These are phyloP conservation scores for Paspalum vaginatum DNA, from an alignment of 176 grass and related monocot genomes.

Conservation along the genomic window DNA sequence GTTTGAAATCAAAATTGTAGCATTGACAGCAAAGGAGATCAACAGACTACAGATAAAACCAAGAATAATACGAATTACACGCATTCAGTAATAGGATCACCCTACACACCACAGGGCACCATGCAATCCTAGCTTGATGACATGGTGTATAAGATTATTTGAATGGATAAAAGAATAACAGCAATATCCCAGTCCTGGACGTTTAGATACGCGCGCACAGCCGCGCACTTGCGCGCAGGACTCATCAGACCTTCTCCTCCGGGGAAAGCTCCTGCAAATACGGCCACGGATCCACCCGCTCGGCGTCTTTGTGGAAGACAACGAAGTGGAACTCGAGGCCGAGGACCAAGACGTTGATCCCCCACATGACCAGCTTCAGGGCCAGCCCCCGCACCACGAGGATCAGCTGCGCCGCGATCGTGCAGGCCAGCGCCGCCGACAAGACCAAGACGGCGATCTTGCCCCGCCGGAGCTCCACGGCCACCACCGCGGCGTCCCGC, in stretches of 20 bases:
- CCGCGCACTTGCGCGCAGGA: too few species aligned
- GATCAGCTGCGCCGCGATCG: not conserved
- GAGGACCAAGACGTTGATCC: not conserved
- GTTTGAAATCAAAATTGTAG: not conserved
- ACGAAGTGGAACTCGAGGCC: not conserved
- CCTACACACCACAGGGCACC: not conserved
- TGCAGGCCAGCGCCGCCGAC: constrained; percentile 1
- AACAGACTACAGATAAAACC: too few species aligned
- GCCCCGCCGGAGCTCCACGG: not conserved
- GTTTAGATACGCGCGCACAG: not conserved
- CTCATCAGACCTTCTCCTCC: constrained; percentile 26
- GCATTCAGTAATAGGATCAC: too few species aligned
- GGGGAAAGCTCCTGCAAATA: not conserved
- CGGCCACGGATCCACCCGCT: too few species aligned
- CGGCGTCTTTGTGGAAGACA: not conserved
- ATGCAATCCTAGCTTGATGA: not conserved
- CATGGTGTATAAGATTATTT: not conserved
- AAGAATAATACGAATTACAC: too few species aligned
- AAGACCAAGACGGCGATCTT: not conserved
- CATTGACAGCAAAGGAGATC: not conserved
- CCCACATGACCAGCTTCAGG: constrained; percentile 38
- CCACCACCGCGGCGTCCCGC: not conserved
- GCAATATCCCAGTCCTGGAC: not conserved
- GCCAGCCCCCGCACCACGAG: not conserved
- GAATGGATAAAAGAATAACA: not conserved